Evolutionary conservation across 371 early-diverging fungal genomes (phyloP).

Genomic region (Scutellospora calospora): DNA sequence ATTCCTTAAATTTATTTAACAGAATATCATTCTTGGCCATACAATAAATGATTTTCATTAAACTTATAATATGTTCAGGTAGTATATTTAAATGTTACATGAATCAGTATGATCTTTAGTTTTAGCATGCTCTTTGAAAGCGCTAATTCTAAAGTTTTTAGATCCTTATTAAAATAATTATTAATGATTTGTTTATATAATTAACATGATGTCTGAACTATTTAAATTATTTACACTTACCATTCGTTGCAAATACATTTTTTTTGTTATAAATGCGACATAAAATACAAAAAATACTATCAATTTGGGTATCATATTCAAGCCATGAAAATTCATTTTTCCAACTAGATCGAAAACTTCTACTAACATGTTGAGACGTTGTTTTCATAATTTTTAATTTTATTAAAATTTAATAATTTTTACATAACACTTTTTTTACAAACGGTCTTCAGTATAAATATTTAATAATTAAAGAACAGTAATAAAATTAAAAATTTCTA

Average conservation of each 20-base stretch:
- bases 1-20: background rate
- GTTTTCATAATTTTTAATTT: no score
- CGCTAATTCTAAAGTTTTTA: background rate
- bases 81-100: no score
- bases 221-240: background rate
- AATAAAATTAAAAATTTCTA: no score
- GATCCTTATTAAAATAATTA: constrained; percentile 5
- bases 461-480: no score
- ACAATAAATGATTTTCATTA: no score
- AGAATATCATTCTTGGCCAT: background rate
- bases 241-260: background rate
- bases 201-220: background rate
- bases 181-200: background rate
- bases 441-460: no score
- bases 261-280: background rate
- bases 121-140: background rate
- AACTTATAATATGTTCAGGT: no score
- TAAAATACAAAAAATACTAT: background rate
- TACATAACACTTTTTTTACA: no score
- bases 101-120: background rate
- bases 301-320: background rate
- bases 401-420: no score
- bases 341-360: no score
- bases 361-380: no score
- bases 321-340: background rate